phyloP scores from a whole-genome alignment of 1,139 yeast genomes.

The Candida anutae region DNA sequence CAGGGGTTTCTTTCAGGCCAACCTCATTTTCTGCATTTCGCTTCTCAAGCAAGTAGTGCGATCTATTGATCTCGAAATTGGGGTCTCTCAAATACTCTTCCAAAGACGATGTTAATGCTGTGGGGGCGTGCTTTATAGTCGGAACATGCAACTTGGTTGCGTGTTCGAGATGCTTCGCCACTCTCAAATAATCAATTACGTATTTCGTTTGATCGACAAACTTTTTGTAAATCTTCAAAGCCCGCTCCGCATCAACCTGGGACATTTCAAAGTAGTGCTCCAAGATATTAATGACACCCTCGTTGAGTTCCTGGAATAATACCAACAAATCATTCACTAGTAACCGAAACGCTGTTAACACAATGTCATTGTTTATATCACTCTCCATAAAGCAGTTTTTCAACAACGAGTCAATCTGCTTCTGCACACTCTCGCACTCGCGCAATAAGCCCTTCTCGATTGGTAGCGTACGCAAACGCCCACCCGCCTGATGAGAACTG shows the following conservation, averaged over 20 bases:
- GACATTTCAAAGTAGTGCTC: constrained; percentile 95
- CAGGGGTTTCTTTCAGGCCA: neutral
- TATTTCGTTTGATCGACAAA: constrained; percentile 83
- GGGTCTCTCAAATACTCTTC: constrained; percentile 86
- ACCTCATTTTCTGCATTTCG: constrained; percentile 11
- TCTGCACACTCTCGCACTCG: constrained; percentile 79
- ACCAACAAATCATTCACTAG: constrained; percentile 80
- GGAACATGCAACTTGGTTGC: constrained; percentile 90
- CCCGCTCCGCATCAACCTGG: constrained; percentile 76
- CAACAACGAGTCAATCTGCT: constrained; percentile 68
- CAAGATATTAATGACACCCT: constrained; percentile 85
- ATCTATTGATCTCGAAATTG: constrained; percentile 73
- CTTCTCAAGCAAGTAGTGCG: constrained; percentile 66
- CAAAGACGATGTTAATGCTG: constrained; percentile 77
- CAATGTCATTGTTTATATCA: constrained; percentile 75
- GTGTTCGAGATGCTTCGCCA: constrained; percentile 82
- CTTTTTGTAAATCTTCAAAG: constrained; percentile 72
- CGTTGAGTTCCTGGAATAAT: constrained; percentile 82
- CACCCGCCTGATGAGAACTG: constrained; percentile 41
- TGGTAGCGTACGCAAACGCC: constrained; percentile 53
- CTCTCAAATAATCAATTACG: constrained; percentile 79
- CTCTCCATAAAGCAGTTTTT: constrained; percentile 67
- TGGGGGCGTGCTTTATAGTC: constrained; percentile 94
- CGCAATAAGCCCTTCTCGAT: constrained; percentile 80
- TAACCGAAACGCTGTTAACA: constrained; percentile 77